Conservation (phyloP, 768 basidiomycete species). For the Lactarius trivialis region DNA sequence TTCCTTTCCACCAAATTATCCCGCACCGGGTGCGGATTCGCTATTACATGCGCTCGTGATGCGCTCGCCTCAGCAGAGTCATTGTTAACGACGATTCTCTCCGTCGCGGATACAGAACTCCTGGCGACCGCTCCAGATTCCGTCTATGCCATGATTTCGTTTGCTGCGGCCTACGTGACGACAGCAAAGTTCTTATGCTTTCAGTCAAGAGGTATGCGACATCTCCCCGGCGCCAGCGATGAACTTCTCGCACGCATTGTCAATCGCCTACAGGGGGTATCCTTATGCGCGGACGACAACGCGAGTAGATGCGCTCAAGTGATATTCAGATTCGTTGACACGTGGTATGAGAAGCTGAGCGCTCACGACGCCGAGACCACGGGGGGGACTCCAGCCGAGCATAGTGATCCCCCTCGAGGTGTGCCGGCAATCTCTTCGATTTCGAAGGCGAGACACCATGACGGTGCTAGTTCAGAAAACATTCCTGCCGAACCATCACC, state of each 20-base stretch:
- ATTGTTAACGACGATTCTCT: conserved; percentile 32
- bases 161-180: conserved; percentile 40
- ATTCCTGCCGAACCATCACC: conserved; percentile 2
- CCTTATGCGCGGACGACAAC: conserved; percentile 17
- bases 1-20: conserved; percentile 9
- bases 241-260: conserved; percentile 18
- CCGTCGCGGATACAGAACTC: conserved; percentile 31
- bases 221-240: conserved; percentile 15
- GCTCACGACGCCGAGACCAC: background rate
- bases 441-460: background rate
- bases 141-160: conserved; percentile 37
- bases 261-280: conserved; percentile 10
- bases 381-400: background rate
- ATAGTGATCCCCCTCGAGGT: background rate
- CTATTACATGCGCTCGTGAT: conserved; percentile 35
- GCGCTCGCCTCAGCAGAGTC: conserved; percentile 35
- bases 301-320: conserved; percentile 18
- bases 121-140: conserved; percentile 38
- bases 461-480: background rate
- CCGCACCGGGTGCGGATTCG: conserved; percentile 25
- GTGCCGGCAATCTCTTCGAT: background rate
- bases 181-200: conserved; percentile 34
- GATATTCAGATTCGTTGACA: conserved; percentile 16
- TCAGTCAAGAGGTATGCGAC: conserved; percentile 8
- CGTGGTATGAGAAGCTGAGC: conserved; percentile 11